phyloP scores from a whole-genome alignment of 2,329 filamentous ascomycete species.

The Fusarium euwallaceae region DNA sequence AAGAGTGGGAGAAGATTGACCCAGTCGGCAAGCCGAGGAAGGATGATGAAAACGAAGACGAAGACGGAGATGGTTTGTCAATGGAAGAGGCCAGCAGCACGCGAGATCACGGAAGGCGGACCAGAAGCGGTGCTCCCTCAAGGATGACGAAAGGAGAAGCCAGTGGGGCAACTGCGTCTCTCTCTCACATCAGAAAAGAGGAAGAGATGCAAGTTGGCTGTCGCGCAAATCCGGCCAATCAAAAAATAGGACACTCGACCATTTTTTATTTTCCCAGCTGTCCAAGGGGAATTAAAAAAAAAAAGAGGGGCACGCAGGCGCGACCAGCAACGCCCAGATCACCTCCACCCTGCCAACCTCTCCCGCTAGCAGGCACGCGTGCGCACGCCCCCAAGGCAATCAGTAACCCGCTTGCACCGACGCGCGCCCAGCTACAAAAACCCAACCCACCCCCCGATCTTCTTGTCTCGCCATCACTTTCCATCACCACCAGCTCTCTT shows the following conservation, averaged over 20 bases:
- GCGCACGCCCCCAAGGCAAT: conserved; percentile 57
- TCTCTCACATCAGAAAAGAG: conserved; percentile 28
- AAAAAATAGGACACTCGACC: conserved; percentile 38
- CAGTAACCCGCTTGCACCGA: conserved; percentile 67
- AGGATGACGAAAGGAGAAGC: conserved; percentile 28
- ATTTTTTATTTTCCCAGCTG: conserved; percentile 34
- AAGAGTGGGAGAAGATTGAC: conserved; percentile 31
- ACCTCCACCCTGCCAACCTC: conserved; percentile 26
- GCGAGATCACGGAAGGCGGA: background rate
- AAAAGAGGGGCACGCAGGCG: conserved; percentile 37
- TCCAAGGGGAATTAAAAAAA: conserved; percentile 1
- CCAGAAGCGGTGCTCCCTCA: conserved; percentile 8
- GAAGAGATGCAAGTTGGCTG: background rate
- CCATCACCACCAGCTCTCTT: conserved; percentile 52
- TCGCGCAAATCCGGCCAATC: conserved; percentile 24
- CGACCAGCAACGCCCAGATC: conserved; percentile 37
- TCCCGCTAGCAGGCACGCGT: conserved; percentile 36
- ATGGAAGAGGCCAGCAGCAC: background rate
- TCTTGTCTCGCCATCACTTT: conserved; percentile 61
- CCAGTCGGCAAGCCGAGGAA: conserved; percentile 13
- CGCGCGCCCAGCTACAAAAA: conserved; percentile 74
- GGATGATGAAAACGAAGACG: conserved; percentile 13
- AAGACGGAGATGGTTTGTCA: background rate
- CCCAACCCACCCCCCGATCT: conserved; percentile 65
- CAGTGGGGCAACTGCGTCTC: conserved; percentile 5